A percentile compares a stretch with the other conserved stretches of the same genome.
These are phyloP conservation scores for Globisporangium camurandrum DNA, from an alignment of 352 stramenopile genomes.

Conservation along the genomic window DNA sequence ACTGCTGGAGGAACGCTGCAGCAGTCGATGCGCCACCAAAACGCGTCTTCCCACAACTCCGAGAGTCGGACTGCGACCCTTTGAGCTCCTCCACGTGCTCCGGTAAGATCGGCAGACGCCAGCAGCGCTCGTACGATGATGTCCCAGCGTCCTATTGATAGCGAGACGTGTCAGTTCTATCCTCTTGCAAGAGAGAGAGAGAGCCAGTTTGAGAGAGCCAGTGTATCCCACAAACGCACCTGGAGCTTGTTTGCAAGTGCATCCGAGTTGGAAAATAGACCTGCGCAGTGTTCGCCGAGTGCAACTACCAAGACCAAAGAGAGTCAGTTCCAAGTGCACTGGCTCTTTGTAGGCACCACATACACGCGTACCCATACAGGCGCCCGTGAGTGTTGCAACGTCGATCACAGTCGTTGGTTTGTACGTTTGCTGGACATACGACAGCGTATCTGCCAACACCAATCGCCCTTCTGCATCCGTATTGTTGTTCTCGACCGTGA, in stretches of 20 bases:
- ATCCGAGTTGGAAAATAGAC: constrained; percentile 91
- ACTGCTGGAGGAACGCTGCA: constrained; percentile 86
- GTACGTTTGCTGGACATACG: constrained; percentile 85
- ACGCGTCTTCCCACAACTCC: constrained; percentile 67
- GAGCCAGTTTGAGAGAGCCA: too few species aligned
- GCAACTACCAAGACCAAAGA: constrained; percentile 35
- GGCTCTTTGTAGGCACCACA: not conserved
- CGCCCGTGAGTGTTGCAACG: constrained; percentile 90
- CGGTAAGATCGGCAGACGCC: constrained; percentile 82
- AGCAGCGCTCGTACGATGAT: constrained; percentile 78
- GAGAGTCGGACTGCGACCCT: constrained; percentile 69
- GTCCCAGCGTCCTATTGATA: constrained; percentile 34
- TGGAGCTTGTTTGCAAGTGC: constrained; percentile 61
- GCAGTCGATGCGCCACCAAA: constrained; percentile 80
- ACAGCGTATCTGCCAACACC: constrained; percentile 86
- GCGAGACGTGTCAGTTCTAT: not conserved
- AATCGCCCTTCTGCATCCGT: constrained; percentile 90
- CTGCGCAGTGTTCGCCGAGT: constrained; percentile 83
- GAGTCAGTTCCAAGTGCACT: not conserved
- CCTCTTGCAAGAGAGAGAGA: too few species aligned
- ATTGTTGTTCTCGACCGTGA: constrained; percentile 90
- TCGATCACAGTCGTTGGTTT: constrained; percentile 91
- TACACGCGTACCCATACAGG: constrained; percentile 57
- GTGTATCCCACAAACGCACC: constrained; percentile 21
- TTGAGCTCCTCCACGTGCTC: constrained; percentile 82